Evolutionary conservation across 1,284 basidiomycete genomes (phyloP).

Genomic region (Pyrrhoderma lamaoense): DNA sequence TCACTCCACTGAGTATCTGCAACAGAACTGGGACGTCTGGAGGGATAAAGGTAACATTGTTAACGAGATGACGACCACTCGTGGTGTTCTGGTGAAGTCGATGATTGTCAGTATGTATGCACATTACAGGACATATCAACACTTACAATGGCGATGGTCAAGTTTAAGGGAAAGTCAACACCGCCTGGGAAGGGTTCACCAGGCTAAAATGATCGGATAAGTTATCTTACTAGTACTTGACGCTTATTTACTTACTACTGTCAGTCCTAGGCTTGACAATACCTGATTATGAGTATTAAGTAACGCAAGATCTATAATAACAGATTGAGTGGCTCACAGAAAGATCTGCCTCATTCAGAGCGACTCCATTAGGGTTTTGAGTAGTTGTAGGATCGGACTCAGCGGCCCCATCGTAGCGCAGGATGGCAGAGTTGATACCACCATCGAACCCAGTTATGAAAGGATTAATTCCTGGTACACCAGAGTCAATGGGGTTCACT

Average conservation of each 20-base stretch:
- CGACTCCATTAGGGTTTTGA: slow-evolving; percentile 15
- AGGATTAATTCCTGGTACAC: slow-evolving; percentile 8
- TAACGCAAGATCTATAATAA: slow-evolving; percentile 4
- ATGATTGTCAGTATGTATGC: background rate
- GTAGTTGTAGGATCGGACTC: slow-evolving; percentile 26
- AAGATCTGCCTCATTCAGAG: slow-evolving; percentile 27
- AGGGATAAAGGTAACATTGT: slow-evolving; percentile 21
- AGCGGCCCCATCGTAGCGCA: slow-evolving; percentile 31
- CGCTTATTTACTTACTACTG: background rate
- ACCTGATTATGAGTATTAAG: slow-evolving; percentile 18
- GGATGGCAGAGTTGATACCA: slow-evolving; percentile 26
- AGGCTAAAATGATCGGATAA: slow-evolving; percentile 16
- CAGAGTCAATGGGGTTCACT: slow-evolving; percentile 18
- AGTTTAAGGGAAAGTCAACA: slow-evolving; percentile 25
- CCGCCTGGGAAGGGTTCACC: slow-evolving; percentile 24
- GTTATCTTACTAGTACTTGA: background rate
- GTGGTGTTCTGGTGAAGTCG: background rate
- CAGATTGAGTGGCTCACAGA: slow-evolving; percentile 16
- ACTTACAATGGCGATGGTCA: slow-evolving; percentile 20
- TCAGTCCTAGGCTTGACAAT: slow-evolving; percentile 23
- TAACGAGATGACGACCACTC: slow-evolving; percentile 17
- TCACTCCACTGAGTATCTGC: slow-evolving; percentile 24
- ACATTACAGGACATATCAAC: background rate
- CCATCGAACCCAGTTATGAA: slow-evolving; percentile 19
- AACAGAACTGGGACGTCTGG: slow-evolving; percentile 27